Percentiles rank a stretch among this genome's conserved stretches.
These are phyloP conservation scores for Saccharomyces hybrid DNA, from an alignment of 1,139 yeast genomes.

Conservation along the genomic window DNA sequence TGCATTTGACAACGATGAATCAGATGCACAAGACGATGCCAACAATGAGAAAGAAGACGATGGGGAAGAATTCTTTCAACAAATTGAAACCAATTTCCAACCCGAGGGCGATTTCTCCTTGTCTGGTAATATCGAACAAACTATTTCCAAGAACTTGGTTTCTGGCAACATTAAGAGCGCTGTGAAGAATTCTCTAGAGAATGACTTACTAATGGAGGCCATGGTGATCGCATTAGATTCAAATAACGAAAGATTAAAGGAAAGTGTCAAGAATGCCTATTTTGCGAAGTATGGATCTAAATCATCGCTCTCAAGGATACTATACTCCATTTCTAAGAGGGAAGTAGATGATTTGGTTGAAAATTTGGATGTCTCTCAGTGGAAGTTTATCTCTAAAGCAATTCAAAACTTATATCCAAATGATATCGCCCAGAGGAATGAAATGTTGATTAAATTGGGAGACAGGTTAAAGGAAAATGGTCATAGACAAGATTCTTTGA, in stretches of 20 bases:
- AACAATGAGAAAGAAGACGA: constrained; percentile 18
- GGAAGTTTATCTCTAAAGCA: constrained; percentile 78
- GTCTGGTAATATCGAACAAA: constrained; percentile 33
- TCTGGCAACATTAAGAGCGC: constrained; percentile 62
- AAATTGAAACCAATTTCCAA: constrained; percentile 30
- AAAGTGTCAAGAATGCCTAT: constrained; percentile 64
- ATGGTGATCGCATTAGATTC: constrained; percentile 72
- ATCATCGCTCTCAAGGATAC: constrained; percentile 59
- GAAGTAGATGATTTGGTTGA: constrained; percentile 67
- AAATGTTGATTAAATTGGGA: constrained; percentile 62
- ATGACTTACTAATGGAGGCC: constrained; percentile 68
- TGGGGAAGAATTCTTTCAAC: constrained; percentile 33
- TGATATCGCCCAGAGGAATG: constrained; percentile 39
- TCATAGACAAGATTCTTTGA: constrained; percentile 64
- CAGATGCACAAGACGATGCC: constrained; percentile 23
- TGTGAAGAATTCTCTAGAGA: constrained; percentile 56
- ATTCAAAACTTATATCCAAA: constrained; percentile 51
- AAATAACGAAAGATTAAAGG: constrained; percentile 47
- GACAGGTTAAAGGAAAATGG: constrained; percentile 50
- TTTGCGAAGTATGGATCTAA: constrained; percentile 50
- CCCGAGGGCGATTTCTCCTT: constrained; percentile 42
- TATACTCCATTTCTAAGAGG: constrained; percentile 56
- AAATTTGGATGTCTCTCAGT: constrained; percentile 68
- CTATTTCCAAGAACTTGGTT: constrained; percentile 52
- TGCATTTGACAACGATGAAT: constrained; percentile 31